Base-by-base conservation (phyloP, 2,329 filamentous ascomycete genomes). In the Phaeomoniella chlamydospora region DNA sequence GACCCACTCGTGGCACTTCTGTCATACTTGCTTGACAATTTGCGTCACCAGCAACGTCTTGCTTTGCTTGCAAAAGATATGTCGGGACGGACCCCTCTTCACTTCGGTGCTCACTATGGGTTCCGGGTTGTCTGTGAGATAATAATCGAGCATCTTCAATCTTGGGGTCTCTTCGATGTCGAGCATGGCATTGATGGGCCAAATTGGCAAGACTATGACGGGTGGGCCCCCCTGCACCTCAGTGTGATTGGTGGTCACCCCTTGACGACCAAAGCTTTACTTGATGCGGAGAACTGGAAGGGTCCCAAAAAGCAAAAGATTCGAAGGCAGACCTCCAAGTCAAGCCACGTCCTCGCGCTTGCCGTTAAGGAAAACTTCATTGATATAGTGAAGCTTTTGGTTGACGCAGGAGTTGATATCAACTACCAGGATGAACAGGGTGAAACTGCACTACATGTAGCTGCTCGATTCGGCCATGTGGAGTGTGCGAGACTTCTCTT, bases 61-160 rank as follows among this genome's bases (percentile, higher is more conserved):
- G 79, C 80, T 0, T 62, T 96, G 9, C 64, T 70, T 34, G 71
- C 72, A 10, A 75, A 70, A 40, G 88, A 96, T 57, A 69, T 76
- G 0, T 81, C 88, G 41, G 87, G 85, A 2, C 80, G 88, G 3
- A 70, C 88, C 11, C 86, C 88, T 1, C 67, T 96, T 9, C 88
- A 96, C 54, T 94, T 94, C 52, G 86, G 86, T 2, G 88, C 90
- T 0, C 86, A 96, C 53, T 94, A 92, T 52, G 90, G 90, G 2
- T 86, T 94, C 47, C 82, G 90, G 3, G 74, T 85, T n/a, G 78
- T 94, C 6, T 94, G 85, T 51, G 72, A 93, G 51, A 69, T 87
- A 15, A 72, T 96, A 45, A 87, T 94, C 62, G 76, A 79, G 43
- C 79, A 80, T 49, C 87, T 98, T 77, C 82, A 88, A 52, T 70